Conservation (phyloP, 1,139 yeast genomes). For the Debaryomyces udenii region DNA sequence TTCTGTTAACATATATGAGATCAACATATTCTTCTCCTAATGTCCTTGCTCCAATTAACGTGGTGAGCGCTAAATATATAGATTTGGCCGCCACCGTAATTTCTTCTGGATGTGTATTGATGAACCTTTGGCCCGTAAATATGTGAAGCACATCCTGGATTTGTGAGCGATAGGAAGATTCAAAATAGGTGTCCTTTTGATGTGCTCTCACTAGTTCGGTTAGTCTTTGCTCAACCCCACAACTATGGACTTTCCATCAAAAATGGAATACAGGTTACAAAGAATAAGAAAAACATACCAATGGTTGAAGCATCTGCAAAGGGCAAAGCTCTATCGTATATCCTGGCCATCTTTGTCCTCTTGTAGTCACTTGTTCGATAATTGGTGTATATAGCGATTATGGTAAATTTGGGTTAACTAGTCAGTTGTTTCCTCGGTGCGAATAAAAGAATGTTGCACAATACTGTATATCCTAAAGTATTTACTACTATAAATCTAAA, state of each 20-base stretch:
- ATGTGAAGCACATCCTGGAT: constrained; percentile 59
- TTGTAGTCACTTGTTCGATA: neutral
- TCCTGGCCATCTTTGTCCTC: constrained; percentile 27
- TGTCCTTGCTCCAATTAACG: constrained; percentile 75
- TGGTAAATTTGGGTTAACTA: no score
- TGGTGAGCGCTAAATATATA: constrained; percentile 69
- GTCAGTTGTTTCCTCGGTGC: constrained; percentile 5
- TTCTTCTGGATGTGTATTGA: constrained; percentile 66
- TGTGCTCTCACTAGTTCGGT: constrained; percentile 63
- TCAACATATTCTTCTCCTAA: constrained; percentile 95
- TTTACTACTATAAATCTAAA: constrained; percentile 3
- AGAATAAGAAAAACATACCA: constrained; percentile 32
- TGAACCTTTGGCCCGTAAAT: constrained; percentile 67
- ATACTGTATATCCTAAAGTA: neutral
- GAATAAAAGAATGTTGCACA: neutral
- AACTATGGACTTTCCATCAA: neutral
- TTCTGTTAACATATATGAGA: constrained; percentile 63
- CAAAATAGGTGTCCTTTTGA: constrained; percentile 82
- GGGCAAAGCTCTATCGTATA: constrained; percentile 38
- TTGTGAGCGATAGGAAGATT: constrained; percentile 55
- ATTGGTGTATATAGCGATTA: neutral
- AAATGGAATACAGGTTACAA: neutral
- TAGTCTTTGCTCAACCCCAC: constrained; percentile 13
- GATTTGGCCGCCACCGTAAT: constrained; percentile 60
- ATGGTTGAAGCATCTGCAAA: constrained; percentile 54